These are phyloP conservation scores for Fusarium subglutinans DNA, from an alignment of 2,329 filamentous ascomycete genomes.

Conservation along the genomic window DNA sequence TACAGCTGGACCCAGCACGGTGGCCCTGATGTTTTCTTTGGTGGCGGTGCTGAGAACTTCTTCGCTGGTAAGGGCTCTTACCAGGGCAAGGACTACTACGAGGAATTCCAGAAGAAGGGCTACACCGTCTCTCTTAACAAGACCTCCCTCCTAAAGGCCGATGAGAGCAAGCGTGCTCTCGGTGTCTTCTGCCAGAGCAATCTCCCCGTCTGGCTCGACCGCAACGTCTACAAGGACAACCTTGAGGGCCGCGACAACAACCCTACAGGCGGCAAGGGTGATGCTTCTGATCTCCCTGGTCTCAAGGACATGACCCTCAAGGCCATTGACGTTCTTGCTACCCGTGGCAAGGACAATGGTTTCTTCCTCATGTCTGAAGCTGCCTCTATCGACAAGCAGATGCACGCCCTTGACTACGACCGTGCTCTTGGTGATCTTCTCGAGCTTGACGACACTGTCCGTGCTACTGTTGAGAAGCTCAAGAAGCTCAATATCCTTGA, in stretches of 20 bases:
- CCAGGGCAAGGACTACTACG: slow-evolving; percentile 80
- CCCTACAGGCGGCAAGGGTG: slow-evolving; percentile 69
- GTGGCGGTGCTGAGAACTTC: slow-evolving; percentile 85
- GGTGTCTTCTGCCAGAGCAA: slow-evolving; percentile 81
- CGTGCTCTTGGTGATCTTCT: slow-evolving; percentile 85
- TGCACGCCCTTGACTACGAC: slow-evolving; percentile 87
- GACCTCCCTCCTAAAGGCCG: slow-evolving; percentile 69
- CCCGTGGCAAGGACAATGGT: slow-evolving; percentile 72
- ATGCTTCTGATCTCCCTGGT: slow-evolving; percentile 80
- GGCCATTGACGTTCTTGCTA: slow-evolving; percentile 80
- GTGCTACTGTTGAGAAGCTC: slow-evolving; percentile 77
- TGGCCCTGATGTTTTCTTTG: slow-evolving; percentile 84
- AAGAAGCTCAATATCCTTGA: slow-evolving; percentile 72
- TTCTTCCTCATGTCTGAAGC: slow-evolving; percentile 92
- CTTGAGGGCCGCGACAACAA: slow-evolving; percentile 72
- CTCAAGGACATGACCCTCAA: slow-evolving; percentile 92
- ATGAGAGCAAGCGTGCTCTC: slow-evolving; percentile 70
- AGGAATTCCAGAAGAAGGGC: slow-evolving; percentile 74
- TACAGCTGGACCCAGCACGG: slow-evolving; percentile 81
- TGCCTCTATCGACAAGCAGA: slow-evolving; percentile 88
- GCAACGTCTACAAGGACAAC: slow-evolving; percentile 81
- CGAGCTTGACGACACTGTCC: slow-evolving; percentile 85
- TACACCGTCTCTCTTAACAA: slow-evolving; percentile 80
- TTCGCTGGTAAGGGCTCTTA: slow-evolving; percentile 69
- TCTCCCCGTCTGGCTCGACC: slow-evolving; percentile 86